These are phyloP conservation scores for Theobroma cacao DNA, from an alignment of 345 rosid genomes.

Conservation along the genomic window DNA sequence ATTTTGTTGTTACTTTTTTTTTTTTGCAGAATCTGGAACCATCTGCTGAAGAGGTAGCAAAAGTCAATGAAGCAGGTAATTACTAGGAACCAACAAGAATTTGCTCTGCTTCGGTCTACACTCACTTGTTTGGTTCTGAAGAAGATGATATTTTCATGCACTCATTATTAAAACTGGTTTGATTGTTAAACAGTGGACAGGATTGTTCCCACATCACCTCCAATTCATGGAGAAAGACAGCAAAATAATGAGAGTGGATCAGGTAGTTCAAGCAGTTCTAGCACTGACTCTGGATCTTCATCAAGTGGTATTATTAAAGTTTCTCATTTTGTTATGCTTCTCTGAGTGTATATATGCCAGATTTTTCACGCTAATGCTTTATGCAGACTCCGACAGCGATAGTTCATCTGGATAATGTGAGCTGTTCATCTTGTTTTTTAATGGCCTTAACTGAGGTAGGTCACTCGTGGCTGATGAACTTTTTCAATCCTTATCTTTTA, in stretches of 20 bases:
- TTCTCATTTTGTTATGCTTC: neutral
- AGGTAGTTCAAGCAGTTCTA: slow-evolving; percentile 44
- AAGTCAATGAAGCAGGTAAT: slow-evolving; percentile 38
- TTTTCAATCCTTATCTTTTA: neutral
- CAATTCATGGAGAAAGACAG: slow-evolving; percentile 30
- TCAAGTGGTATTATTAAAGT: slow-evolving; percentile 39
- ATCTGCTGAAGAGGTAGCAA: slow-evolving; percentile 18
- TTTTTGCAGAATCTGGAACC: slow-evolving; percentile 33
- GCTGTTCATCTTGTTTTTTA: slow-evolving; percentile 18
- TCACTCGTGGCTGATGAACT: slow-evolving; percentile 2
- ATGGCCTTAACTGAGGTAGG: slow-evolving; percentile 27
- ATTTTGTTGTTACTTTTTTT: neutral
- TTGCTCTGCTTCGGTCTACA: neutral
- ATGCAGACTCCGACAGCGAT: slow-evolving; percentile 42
- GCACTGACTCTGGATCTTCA: slow-evolving; percentile 47
- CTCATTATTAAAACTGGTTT: slow-evolving; percentile 4
- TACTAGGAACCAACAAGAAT: slow-evolving; percentile 4
- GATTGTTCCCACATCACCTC: slow-evolving; percentile 18
- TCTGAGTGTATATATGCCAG: neutral
- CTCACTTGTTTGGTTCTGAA: neutral
- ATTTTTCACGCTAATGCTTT: slow-evolving; percentile 8
- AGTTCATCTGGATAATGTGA: slow-evolving; percentile 36
- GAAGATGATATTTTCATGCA: neutral
- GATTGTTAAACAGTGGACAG: slow-evolving; percentile 25
- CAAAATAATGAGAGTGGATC: slow-evolving; percentile 35